Evolutionary conservation across 257 asterid species (phyloP), one percentile per base, ranked within the genome.

Genomic region (Leonotis leonurus): DNA sequence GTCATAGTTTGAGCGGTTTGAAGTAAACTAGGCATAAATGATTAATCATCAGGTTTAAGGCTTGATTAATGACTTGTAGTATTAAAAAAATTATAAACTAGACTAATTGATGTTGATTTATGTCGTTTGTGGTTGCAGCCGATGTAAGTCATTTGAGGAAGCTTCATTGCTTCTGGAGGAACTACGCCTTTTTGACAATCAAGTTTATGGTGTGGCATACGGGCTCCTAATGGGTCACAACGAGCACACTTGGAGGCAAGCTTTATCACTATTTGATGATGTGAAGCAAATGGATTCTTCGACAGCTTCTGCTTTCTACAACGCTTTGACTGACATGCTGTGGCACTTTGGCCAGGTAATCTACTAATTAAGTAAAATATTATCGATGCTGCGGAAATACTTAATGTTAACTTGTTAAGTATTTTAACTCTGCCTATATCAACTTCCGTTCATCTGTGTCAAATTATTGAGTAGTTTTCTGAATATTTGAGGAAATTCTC

Each of bases 271-370:
- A 62, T 89, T 92, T 46, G 84, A 92, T 60, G 94, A 85, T 60
- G 96, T 92, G 81, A 89, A 86, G 71, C 83, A 80, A 62, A 89
- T 92, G 97, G 99, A 89, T 72, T 62, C 91, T 67, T 80, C 96
- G 17, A 89, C 97, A 35, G 85, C 99, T 20, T 89, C 99, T 33
- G 97, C 95, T 16, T 92, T 92, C 54, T 92, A 92, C 77, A 92
- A 92, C 77, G 97, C 96, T 54, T 75, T 92, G 80, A 92, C 96
- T 6, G 99, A 86, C 80, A 79, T 86, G 95, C 75, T 89, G 56
- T 92, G 99, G 96, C 96, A 86, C 79, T 89, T 92, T 79, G 93
- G 90, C 79, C 96, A 89, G 95, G 97, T 92, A 83, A 66, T 44
- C 21, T 66, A 10, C 29, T 63, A 7, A 21, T 46, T 37, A 8